A percentile compares a stretch with the other conserved stretches of the same genome.
These are phyloP conservation scores for Suillus hirtellus DNA, from an alignment of 768 basidiomycete species.

Conservation along the genomic window DNA sequence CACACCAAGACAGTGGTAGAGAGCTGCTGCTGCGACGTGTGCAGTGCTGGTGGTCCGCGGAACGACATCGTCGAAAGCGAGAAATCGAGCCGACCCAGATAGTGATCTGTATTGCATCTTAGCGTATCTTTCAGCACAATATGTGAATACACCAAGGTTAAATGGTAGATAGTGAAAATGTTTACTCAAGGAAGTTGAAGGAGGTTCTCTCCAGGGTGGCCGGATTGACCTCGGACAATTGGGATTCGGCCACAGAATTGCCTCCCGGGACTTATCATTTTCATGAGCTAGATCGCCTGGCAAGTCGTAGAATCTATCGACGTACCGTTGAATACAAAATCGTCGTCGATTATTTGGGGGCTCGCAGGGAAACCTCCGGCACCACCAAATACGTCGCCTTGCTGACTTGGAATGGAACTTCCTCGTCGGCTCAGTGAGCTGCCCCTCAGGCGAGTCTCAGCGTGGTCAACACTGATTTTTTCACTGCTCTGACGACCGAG, in stretches of 20 bases:
- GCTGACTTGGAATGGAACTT: conserved; percentile 57
- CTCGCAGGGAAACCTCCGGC: conserved; percentile 53
- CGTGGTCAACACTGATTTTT: conserved; percentile 49
- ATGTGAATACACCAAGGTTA: conserved; percentile 16
- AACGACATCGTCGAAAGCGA: conserved; percentile 67
- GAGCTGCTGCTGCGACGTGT: conserved; percentile 78
- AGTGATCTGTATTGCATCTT: conserved; percentile 73
- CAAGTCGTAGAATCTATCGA: conserved; percentile 1
- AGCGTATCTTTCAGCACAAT: conserved; percentile 53
- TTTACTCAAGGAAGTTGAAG: conserved; percentile 76
- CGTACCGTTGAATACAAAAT: conserved; percentile 69
- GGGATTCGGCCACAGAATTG: conserved; percentile 42
- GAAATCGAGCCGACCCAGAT: conserved; percentile 42
- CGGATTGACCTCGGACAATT: conserved; percentile 55
- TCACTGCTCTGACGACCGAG: conserved; percentile 40
- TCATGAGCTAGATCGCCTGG: conserved; percentile 16
- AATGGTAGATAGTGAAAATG: background rate
- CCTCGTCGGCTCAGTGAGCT: conserved; percentile 56
- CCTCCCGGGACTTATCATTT: conserved; percentile 30
- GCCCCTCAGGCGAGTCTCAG: conserved; percentile 54
- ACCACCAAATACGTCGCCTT: conserved; percentile 41
- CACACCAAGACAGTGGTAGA: conserved; percentile 84
- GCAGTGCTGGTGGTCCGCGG: conserved; percentile 66
- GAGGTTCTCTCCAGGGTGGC: conserved; percentile 73
- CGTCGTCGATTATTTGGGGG: conserved; percentile 53